These are phyloP conservation scores for Epichloe bromicola DNA, from an alignment of 2,329 filamentous ascomycete species.

Conservation along the genomic window DNA sequence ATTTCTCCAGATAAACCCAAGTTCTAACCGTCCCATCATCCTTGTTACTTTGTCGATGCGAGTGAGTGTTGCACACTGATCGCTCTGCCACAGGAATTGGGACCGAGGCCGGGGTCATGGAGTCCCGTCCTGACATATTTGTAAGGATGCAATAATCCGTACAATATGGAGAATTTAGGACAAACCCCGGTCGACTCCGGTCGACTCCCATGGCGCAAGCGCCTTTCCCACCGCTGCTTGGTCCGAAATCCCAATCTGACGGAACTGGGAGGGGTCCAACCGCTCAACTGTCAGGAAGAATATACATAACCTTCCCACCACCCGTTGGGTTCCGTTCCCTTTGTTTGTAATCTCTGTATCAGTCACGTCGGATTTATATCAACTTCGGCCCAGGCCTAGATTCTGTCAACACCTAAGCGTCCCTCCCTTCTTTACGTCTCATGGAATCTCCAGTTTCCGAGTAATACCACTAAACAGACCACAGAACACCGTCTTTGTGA, in stretches of 20 bases:
- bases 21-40: conserved; percentile 1
- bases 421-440: not conserved
- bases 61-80: not conserved
- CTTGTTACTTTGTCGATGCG: too few species aligned
- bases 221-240: not conserved
- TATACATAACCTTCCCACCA: conserved; percentile 13
- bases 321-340: conserved; percentile 7
- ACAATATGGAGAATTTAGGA: conserved; percentile 6
- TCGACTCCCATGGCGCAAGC: conserved; percentile 2
- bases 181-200: conserved; percentile 4
- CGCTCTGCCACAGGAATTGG: not conserved
- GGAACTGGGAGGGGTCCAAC: not conserved
- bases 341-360: conserved; percentile 4
- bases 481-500: conserved; percentile 2
- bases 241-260: conserved; percentile 4
- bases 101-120: not conserved
- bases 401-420: not conserved
- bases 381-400: not conserved
- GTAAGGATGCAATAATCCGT: conserved; percentile 1
- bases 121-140: not conserved
- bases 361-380: conserved; percentile 1
- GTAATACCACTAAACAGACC: not conserved
- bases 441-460: not conserved
- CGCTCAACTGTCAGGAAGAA: conserved; percentile 4
- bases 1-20: conserved; percentile 7